Base-by-base conservation (phyloP, 2,329 filamentous ascomycete genomes). In the Sporothrix variecibatus region DNA sequence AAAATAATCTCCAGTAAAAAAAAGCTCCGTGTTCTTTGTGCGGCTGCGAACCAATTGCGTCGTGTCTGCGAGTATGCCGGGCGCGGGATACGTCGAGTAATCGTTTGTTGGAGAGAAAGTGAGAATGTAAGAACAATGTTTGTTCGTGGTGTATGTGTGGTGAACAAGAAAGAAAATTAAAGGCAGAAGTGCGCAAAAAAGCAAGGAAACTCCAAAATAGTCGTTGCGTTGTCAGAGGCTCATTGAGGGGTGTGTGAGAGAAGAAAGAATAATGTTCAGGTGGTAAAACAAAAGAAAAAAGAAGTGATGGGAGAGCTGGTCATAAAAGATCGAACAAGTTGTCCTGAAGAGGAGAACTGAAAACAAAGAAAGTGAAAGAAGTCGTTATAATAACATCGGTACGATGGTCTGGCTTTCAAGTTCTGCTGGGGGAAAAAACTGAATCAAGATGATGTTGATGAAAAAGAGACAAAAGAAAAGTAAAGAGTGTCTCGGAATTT, bases 361-460 rank as follows among this genome's bases (percentile, higher is more conserved):
- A 75, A 73, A 77, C 76, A 78, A 78, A 76, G 76, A 78, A 78
- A 81, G 77, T 78, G 46, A 43, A 31, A 34, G 80, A 78, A 78
- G 76, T 83, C 80, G 82, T 84, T 82, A 84, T 82, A 82, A 83
- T 81, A 81, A 83, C 83, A 85, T 85, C 80, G 81, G 80, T 81
- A 80, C 80, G 80, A 79, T 73, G 62, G 69, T 34, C 9, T 40
- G n/a, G 51, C 65, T 68, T 31, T 34, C 34, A 40, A 67, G 43
- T 40, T 72, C 17, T 38, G 67, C 9, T 28, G 60, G 6, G 2
- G 64, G 58, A 69, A 70, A 58, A 65, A 73, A 72, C 49, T 31
- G 56, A 71, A 51, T 56, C 40, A 43, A 58, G 46, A 53, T 31
- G 49, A 51, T 51, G 12, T 51, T 1, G 38, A 28, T 31, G 56